Evolutionary conservation across 2,329 filamentous ascomycete species (phyloP), one percentile per base, ranked within the genome.

Genomic region (Cryphonectria naterciae): DNA sequence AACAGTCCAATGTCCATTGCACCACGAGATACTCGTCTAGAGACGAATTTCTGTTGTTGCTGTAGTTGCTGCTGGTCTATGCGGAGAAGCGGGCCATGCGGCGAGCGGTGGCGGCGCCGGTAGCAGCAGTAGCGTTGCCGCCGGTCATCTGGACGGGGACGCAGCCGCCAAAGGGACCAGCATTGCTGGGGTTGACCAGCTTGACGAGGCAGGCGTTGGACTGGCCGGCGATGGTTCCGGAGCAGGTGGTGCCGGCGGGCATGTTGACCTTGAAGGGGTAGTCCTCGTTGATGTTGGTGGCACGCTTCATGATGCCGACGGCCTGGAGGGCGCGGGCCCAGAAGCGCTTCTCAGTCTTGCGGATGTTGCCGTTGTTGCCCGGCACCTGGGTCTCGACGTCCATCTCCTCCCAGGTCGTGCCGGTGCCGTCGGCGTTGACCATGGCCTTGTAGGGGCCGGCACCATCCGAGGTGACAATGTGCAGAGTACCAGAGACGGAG

Each of bases 401-500:
- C 41, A 81, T 74, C 67, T 78, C 79, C 54, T 76, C 65, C 61
- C 77, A 74, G 74, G 81, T 83, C 32, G 73, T 43, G 54, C 81
- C 81, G 1, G 78, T 79, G 46, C 75, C 81, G 1, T 80, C 81
- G 17, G 80, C 65, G 75, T 82, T 82, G 37, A 84, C 72, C 28
- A 83, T 77, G 35, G 81, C 81, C 62, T 78, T 70, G 73, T 82
- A 67, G 3, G 81, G 81, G 11, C 82, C 82, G 17, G 81, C 81
- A 65, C 81, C 82, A 69, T 83, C 82, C 1, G 80, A 79, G 52
- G 81, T 83, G 56, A 83, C 81, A 69, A 83, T 77, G 75, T 82
- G 81, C 66, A 77, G 80, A 64, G 75, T 78, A 58, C 80, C 82
- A 13, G 76, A 75, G 70, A 83, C 75, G 67, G 75, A 75, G 67